Evolutionary conservation across 441 rosid genomes (phyloP), one percentile per base, ranked within the genome.

Genomic region (Eutrema salsugineum): DNA sequence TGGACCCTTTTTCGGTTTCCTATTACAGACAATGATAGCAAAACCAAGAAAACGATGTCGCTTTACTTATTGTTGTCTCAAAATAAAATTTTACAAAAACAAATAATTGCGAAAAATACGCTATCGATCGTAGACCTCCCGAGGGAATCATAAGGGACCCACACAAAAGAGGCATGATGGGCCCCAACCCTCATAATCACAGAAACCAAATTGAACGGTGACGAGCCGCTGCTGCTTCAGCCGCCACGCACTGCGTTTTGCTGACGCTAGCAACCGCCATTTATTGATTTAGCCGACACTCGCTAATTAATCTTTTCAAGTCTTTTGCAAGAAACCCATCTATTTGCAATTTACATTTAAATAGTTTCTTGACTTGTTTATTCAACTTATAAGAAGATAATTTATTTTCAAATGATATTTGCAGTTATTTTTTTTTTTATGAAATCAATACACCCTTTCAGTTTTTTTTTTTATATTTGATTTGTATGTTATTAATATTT

Each of bases 151-250:
- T 0, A 35, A 0, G 58, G 73, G 73, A 28, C 70, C 70, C 64
- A 68, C 28, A 62, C n/a, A 22, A 30, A 54, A 63, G 74, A 56
- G 54, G 68, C 24, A 39, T 2, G 0, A 70, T 71, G 44, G 80
- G 73, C 8, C 64, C 80, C 69, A 53, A 47, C 17, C 24, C 24
- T 71, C 67, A 71, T 77, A 51, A 63, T 71, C 58, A 71, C 72
- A 58, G 64, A 44, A 44, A 66, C 76, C 87, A 82, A 83, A 48
- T 76, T n/a, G 78, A 72, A 44, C 88, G 87, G 89, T 83, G 89
- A 85, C 91, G 85, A 79, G 83, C 61, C 87, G 91, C 91, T 79
- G 83, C 90, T 80, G 65, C 62, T 56, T 73, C 80, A 74, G 67
- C 79, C 77, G 71, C 76, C 65, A 55, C 68, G 63, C 68, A 14